Evolutionary conservation across 176 grass and related monocot genomes (phyloP).

Genomic region (Oropetium thomaeum): DNA sequence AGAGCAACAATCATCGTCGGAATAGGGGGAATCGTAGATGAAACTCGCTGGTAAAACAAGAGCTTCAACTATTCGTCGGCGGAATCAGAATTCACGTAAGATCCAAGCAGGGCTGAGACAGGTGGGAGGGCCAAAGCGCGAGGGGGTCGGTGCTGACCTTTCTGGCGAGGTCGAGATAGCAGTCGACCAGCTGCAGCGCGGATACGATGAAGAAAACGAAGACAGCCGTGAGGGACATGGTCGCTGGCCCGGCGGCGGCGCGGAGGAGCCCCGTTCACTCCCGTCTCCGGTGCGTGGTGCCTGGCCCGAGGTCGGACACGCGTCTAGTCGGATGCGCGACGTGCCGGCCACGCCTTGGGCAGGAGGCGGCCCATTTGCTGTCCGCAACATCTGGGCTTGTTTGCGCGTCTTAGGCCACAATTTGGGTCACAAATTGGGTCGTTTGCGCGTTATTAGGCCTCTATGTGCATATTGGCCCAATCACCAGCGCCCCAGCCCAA

Average conservation of each 20-base stretch:
- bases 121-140: background rate
- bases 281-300: background rate
- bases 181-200: slow-evolving; percentile 59
- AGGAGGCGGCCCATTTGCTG: background rate
- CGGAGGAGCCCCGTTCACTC: background rate
- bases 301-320: too few species aligned
- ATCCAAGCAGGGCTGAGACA: background rate
- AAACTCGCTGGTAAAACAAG: background rate
- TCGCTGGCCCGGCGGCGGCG: slow-evolving; percentile 23
- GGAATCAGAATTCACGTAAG: background rate
- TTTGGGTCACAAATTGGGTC: too few species aligned
- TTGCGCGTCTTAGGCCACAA: too few species aligned
- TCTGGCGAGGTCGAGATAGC: slow-evolving; percentile 55
- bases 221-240: slow-evolving; percentile 60
- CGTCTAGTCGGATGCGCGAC: background rate
- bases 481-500: too few species aligned
- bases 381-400: too few species aligned
- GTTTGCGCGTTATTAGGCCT: too few species aligned
- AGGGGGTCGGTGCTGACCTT: slow-evolving; percentile 55
- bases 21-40: background rate
- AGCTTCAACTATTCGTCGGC: background rate
- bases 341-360: background rate
- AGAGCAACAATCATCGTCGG: background rate
- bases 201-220: slow-evolving; percentile 67
- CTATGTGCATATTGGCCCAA: too few species aligned